Base-by-base conservation (phyloP, 805 yeast species). In the Starmera caribaea region DNA sequence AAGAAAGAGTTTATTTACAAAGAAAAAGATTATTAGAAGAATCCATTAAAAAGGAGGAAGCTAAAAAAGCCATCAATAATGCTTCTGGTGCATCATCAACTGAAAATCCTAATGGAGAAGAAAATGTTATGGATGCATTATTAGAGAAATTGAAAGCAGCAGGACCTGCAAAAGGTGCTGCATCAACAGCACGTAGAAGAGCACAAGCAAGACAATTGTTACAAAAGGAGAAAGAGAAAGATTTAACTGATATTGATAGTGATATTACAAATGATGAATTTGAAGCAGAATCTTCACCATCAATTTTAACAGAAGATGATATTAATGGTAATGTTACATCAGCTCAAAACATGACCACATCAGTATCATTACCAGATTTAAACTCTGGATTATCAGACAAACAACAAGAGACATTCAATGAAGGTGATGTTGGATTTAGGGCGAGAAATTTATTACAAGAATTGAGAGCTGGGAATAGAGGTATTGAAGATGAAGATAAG, bases 81-180 rank as follows among this genome's bases (percentile, higher is more conserved):
- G 59, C 49, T 13, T 64, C 53, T 16, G 59, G 50, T 31, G n/a
- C 26, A 21, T 21, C 26, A 21, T 21, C 26, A 21, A 9, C 8
- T 21, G 26, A 21, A 3, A 5, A 5, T 21, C 8, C 26, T 21
- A 9, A 7, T 21, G 62, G 55, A 0, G 69, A 61, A 15, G 68
- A 64, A 26, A 74, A 66, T 11, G 78, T 87, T 33, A 87, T 92
- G 83, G 98, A 92, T 57, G 75, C 81, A 30, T 66, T 92, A 37
- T 69, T 92, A 42, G 95, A 88, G 57, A 86, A 83, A 53, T 71
- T 92, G 53, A 81, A 88, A 54, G 88, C 89, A 14, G 85, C 92
- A 0, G 95, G 90, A 1, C 84, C 92, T 10, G 62, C 78, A 5
- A 76, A 78, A 45, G 78, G 85, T 6, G 92, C 88, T 45, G 76